A percentile compares a stretch with the other conserved stretches of the same genome.
phyloP scores from a whole-genome alignment of 495 filamentous ascomycete species.

The Aspergillus panamensis region DNA sequence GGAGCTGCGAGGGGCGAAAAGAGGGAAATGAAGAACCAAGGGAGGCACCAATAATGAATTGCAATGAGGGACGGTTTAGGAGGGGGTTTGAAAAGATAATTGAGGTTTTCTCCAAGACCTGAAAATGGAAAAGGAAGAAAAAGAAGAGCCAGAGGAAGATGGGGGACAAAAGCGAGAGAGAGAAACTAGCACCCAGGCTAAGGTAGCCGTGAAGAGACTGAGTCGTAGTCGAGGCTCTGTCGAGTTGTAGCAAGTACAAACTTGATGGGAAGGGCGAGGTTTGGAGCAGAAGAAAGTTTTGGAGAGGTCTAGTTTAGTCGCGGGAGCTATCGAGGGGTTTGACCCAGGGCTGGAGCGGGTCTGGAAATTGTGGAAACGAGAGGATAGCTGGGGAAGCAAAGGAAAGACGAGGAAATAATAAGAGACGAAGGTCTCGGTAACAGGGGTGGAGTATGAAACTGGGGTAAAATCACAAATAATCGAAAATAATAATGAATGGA shows the following conservation, averaged over 20 bases:
- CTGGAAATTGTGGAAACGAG: constrained; percentile 4
- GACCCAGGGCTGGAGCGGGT: constrained; percentile 8
- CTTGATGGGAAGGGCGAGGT: neutral
- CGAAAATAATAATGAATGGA: neutral
- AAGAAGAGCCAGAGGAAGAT: no score
- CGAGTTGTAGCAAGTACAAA: no score
- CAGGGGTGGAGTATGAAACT: neutral
- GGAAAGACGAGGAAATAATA: neutral
- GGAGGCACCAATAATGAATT: neutral
- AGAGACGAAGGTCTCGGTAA: neutral
- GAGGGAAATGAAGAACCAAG: constrained; percentile 4
- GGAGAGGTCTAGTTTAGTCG: constrained; percentile 12
- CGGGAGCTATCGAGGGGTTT: constrained; percentile 7
- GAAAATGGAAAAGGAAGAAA: no score
- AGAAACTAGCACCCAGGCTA: neutral
- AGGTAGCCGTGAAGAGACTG: neutral
- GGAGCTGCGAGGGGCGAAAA: constrained; percentile 12
- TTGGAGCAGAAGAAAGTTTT: constrained; percentile 2
- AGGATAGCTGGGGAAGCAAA: neutral
- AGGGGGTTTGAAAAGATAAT: neutral
- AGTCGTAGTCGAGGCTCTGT: no score
- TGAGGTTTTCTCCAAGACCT: neutral
- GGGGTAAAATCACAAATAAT: no score
- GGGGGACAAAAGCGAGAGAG: no score
- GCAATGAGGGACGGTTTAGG: constrained; percentile 6